Conservation (phyloP, 1,139 yeast species). For the Komagataea norvegica region DNA sequence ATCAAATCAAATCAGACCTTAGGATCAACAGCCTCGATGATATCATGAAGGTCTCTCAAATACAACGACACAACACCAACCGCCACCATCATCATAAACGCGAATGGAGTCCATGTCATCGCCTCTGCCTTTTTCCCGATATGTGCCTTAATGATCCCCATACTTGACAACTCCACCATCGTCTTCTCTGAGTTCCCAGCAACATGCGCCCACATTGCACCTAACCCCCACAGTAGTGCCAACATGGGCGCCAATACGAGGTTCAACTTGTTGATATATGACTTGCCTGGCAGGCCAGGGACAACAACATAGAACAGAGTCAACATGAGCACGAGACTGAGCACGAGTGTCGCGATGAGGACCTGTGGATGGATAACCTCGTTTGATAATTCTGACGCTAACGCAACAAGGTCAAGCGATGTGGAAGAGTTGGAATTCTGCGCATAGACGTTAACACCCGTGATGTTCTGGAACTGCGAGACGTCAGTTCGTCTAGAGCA, state of each 20-base stretch:
- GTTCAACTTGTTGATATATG: conserved; percentile 31
- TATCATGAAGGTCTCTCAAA: conserved; percentile 28
- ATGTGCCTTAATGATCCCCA: conserved; percentile 41
- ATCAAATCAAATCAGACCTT: conserved; percentile 17
- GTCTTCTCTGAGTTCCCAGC: conserved; percentile 45
- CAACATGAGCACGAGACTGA: conserved; percentile 40
- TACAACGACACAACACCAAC: conserved; percentile 29
- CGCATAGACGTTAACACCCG: conserved; percentile 33
- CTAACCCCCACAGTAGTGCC: conserved; percentile 59
- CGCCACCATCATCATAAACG: conserved; percentile 38
- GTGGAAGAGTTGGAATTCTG: conserved; percentile 29
- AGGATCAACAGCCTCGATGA: conserved; percentile 28
- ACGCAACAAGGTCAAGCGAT: conserved; percentile 36
- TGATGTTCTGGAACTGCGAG: conserved; percentile 25
- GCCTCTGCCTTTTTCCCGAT: conserved; percentile 53
- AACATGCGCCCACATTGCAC: conserved; percentile 64
- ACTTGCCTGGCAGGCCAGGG: conserved; percentile 46
- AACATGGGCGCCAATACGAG: conserved; percentile 36
- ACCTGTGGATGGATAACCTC: conserved; percentile 51
- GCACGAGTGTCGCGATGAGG: conserved; percentile 44
- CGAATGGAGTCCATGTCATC: conserved; percentile 59
- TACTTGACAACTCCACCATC: conserved; percentile 47
- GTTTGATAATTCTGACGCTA: conserved; percentile 40
- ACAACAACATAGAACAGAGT: conserved; percentile 40
- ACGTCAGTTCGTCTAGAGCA: conserved; percentile 35